phyloP scores from a whole-genome alignment of 2,329 filamentous ascomycete genomes.

The Geosmithia morbida region DNA sequence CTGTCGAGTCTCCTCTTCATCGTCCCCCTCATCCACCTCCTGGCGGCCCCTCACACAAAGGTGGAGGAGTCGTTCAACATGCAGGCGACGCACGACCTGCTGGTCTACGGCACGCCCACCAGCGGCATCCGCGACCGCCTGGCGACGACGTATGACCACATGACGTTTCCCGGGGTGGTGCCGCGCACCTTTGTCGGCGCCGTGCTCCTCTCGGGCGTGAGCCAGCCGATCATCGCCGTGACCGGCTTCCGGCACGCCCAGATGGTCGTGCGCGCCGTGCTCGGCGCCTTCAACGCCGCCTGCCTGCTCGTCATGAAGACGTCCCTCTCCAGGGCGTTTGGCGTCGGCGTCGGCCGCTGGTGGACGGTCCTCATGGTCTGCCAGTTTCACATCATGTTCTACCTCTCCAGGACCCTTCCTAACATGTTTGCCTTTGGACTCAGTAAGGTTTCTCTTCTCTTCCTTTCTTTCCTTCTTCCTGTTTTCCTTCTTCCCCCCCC shows the following conservation, averaged over 20 bases:
- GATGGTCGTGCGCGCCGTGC: constrained; percentile 54
- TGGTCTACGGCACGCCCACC: constrained; percentile 63
- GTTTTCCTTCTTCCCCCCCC: too few relatives aligned
- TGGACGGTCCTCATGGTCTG: constrained; percentile 63
- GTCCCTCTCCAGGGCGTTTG: constrained; percentile 53
- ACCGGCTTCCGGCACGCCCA: constrained; percentile 41
- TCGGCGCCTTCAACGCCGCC: constrained; percentile 63
- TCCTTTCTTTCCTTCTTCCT: background rate
- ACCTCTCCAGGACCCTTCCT: constrained; percentile 78
- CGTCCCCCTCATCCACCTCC: constrained; percentile 54
- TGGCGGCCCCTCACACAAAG: constrained; percentile 78
- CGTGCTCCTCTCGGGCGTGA: constrained; percentile 57
- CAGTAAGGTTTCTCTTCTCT: constrained; percentile 36
- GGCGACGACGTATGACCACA: constrained; percentile 65
- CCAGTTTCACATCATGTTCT: constrained; percentile 90
- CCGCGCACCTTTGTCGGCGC: constrained; percentile 83
- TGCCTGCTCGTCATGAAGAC: constrained; percentile 52
- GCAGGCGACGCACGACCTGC: constrained; percentile 82
- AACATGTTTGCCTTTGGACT: constrained; percentile 94
- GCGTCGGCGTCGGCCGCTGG: constrained; percentile 57
- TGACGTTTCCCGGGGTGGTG: constrained; percentile 79
- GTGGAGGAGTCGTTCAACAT: constrained; percentile 98
- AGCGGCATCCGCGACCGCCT: constrained; percentile 37
- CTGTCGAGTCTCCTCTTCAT: constrained; percentile 24
- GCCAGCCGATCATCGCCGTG: constrained; percentile 48